phyloP scores from a whole-genome alignment of 805 yeast species.

The Lachancea meyersii region DNA sequence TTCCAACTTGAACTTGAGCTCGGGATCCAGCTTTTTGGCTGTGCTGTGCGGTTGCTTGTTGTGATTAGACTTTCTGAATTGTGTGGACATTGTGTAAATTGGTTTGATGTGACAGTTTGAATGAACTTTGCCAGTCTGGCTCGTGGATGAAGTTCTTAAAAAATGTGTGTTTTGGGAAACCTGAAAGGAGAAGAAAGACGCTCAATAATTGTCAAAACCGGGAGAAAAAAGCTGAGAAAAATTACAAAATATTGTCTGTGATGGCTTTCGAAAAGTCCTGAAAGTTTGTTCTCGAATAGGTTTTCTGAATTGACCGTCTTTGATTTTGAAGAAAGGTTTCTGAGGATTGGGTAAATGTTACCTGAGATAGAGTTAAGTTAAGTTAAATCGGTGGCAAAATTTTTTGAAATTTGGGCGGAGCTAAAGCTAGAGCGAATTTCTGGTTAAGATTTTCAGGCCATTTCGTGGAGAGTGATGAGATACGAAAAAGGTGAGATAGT shows the following conservation, averaged over 20 bases:
- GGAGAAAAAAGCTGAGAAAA: not conserved
- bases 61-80: constrained; percentile 22
- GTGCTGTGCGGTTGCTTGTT: constrained; percentile 13
- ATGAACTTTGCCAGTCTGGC: not conserved
- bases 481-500: not conserved
- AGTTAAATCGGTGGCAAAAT: constrained; percentile 2
- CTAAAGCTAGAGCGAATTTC: not conserved
- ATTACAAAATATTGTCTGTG: not conserved
- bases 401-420: not conserved
- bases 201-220: not conserved
- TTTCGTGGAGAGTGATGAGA: not conserved
- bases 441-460: not conserved
- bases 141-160: not conserved
- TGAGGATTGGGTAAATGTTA: no score
- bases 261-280: not conserved
- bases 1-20: constrained; percentile 37
- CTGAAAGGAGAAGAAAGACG: not conserved
- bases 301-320: constrained; percentile 1
- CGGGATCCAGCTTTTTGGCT: constrained; percentile 28
- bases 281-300: not conserved
- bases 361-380: not conserved
- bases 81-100: constrained; percentile 11
- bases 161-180: not conserved
- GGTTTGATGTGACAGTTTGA: not conserved
- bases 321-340: not conserved